phyloP scores from a whole-genome alignment of 352 stramenopile genomes.

The Pythium coloratum region DNA sequence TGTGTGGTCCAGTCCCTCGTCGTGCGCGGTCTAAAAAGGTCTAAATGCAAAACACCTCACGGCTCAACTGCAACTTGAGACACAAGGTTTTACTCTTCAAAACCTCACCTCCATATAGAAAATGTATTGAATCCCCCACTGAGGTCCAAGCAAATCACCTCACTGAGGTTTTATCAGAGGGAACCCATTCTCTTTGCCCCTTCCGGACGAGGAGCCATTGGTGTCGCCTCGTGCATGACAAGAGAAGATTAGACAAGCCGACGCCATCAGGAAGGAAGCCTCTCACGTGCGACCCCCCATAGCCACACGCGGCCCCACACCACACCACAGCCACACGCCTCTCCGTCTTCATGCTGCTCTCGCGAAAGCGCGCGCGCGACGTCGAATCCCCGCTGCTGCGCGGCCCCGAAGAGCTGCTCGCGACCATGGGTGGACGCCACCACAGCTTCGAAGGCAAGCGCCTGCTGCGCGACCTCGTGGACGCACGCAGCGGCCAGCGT shows the following conservation, averaged over 20 bases:
- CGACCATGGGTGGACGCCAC: conserved; percentile 1
- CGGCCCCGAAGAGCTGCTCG: conserved; percentile 22
- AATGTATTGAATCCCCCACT: background rate
- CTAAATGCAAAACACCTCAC: conserved; percentile 5
- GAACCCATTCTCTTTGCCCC: conserved; percentile 22
- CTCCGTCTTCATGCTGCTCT: conserved; percentile 40
- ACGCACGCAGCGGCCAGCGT: conserved; percentile 9
- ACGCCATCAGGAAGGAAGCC: background rate
- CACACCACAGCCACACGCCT: background rate
- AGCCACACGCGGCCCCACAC: background rate
- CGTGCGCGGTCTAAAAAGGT: conserved; percentile 13
- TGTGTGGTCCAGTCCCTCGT: conserved; percentile 7
- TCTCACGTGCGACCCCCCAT: background rate
- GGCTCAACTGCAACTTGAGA: conserved; percentile 12
- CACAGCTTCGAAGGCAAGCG: conserved; percentile 34
- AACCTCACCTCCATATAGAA: background rate
- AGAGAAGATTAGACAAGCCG: background rate
- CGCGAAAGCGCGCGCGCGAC: conserved; percentile 46
- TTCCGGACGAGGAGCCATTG: conserved; percentile 2
- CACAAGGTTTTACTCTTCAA: conserved; percentile 9
- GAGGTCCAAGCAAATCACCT: conserved; percentile 15
- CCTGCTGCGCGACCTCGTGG: conserved; percentile 41
- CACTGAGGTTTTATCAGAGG: conserved; percentile 21
- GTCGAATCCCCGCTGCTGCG: conserved; percentile 31
- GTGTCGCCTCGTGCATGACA: conserved; percentile 5